A percentile compares a stretch with the other conserved stretches of the same genome.
phyloP scores from a whole-genome alignment of 306 rosid species.

The Lathyrus aphaca region DNA sequence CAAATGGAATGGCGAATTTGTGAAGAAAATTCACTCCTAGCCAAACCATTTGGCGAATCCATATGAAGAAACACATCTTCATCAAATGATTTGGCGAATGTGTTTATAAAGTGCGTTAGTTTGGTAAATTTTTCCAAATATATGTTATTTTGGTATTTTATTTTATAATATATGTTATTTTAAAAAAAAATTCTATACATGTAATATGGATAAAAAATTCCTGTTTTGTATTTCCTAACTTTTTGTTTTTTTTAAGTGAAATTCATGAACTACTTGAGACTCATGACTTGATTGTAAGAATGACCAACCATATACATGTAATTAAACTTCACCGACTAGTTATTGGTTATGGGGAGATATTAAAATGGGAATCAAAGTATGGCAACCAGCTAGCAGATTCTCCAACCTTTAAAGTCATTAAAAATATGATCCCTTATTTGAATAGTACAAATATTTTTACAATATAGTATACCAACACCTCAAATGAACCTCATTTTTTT shows the following conservation, averaged over 20 bases:
- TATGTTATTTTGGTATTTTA: too few relatives aligned
- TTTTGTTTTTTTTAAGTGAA: neutral
- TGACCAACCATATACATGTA: slow-evolving; percentile 6
- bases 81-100: too few relatives aligned
- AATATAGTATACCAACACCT: slow-evolving; percentile 14
- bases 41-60: too few relatives aligned
- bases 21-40: too few relatives aligned
- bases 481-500: slow-evolving; percentile 41
- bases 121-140: too few relatives aligned
- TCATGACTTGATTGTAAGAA: neutral
- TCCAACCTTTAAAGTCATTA: slow-evolving; percentile 38
- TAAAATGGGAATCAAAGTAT: slow-evolving; percentile 47
- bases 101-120: too few relatives aligned
- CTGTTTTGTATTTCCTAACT: too few relatives aligned
- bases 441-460: slow-evolving; percentile 28
- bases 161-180: too few relatives aligned
- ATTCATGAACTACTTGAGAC: neutral
- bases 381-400: slow-evolving; percentile 56
- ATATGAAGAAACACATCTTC: too few relatives aligned
- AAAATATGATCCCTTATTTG: slow-evolving; percentile 44
- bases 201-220: too few relatives aligned
- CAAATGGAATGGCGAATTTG: too few relatives aligned
- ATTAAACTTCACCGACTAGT: slow-evolving; percentile 29
- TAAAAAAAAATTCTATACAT: too few relatives aligned
- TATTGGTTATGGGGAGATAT: slow-evolving; percentile 19